Percentiles rank a stretch among this genome's conserved stretches.
These are phyloP conservation scores for Clarireedia monteithiana DNA, from an alignment of 2,329 filamentous ascomycete genomes.

Conservation along the genomic window DNA sequence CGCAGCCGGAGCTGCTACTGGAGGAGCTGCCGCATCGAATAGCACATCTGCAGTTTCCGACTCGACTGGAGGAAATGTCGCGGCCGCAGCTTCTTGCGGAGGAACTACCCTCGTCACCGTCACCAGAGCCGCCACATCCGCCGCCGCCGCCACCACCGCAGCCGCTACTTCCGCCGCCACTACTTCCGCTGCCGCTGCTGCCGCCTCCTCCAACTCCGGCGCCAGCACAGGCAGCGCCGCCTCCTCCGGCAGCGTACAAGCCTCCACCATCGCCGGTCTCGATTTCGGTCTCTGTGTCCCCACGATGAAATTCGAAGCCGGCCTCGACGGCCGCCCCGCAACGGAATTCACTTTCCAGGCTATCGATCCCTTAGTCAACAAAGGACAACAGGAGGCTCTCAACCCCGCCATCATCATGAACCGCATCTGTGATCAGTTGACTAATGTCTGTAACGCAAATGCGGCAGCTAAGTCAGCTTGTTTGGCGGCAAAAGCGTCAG, in stretches of 20 bases:
- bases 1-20: not conserved
- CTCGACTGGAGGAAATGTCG: not conserved
- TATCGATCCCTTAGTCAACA: conserved; percentile 49
- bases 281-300: conserved; percentile 44
- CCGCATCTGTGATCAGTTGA: conserved; percentile 61
- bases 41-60: conserved; percentile 12
- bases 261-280: conserved; percentile 29
- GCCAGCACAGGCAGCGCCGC: conserved; percentile 9
- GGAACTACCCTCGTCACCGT: conserved; percentile 17
- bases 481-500: conserved; percentile 43
- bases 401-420: conserved; percentile 71
- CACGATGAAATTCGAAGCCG: conserved; percentile 48
- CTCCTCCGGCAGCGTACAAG: conserved; percentile 18
- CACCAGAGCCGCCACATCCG: not conserved
- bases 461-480: conserved; percentile 49
- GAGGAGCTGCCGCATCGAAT: conserved; percentile 9
- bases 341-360: conserved; percentile 62
- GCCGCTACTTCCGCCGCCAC: not conserved
- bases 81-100: conserved; percentile 10
- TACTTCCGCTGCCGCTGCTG: not conserved
- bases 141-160: not conserved
- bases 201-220: not conserved
- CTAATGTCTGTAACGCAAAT: conserved; percentile 58
- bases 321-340: conserved; percentile 41
- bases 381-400: conserved; percentile 58